phyloP scores from a whole-genome alignment of 1,284 basidiomycete species.

The Phenoliferia sp. region DNA sequence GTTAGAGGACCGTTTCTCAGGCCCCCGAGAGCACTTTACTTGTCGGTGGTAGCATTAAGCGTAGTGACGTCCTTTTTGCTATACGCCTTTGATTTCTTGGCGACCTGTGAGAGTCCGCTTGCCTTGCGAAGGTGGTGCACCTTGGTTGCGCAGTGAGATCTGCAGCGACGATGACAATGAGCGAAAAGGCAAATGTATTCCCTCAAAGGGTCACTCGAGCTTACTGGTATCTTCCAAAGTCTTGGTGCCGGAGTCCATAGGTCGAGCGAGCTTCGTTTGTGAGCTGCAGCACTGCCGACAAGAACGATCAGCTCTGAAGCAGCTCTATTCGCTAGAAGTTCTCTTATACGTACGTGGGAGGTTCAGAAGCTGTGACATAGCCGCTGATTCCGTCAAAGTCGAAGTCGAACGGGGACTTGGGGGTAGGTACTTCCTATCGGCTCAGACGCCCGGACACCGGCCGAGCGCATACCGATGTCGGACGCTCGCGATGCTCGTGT shows the following conservation, averaged over 20 bases:
- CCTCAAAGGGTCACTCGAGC: neutral
- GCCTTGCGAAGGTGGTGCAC: conserved; percentile 30
- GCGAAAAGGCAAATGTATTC: neutral
- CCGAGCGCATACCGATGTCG: too few relatives aligned
- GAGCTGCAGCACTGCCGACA: conserved; percentile 47
- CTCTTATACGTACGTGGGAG: conserved; percentile 42
- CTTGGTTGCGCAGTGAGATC: conserved; percentile 31
- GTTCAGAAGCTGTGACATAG: too few relatives aligned
- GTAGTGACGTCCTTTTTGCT: conserved; percentile 47
- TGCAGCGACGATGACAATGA: neutral
- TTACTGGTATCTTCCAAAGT: conserved; percentile 34
- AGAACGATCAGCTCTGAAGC: conserved; percentile 60
- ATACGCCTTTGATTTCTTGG: conserved; percentile 57
- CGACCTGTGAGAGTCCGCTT: conserved; percentile 16
- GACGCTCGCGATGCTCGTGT: conserved; percentile 53
- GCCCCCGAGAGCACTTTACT: conserved; percentile 55
- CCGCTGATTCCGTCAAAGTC: too few relatives aligned
- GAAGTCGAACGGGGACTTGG: too few relatives aligned
- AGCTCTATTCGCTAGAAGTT: neutral
- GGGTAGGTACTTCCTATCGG: too few relatives aligned
- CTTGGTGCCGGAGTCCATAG: conserved; percentile 34
- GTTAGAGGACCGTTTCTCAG: neutral
- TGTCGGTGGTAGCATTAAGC: conserved; percentile 16
- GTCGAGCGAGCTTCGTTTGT: conserved; percentile 32
- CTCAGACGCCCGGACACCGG: too few relatives aligned